Evolutionary conservation across 345 rosid genomes (phyloP).

Genomic region (Acer saccharum): DNA sequence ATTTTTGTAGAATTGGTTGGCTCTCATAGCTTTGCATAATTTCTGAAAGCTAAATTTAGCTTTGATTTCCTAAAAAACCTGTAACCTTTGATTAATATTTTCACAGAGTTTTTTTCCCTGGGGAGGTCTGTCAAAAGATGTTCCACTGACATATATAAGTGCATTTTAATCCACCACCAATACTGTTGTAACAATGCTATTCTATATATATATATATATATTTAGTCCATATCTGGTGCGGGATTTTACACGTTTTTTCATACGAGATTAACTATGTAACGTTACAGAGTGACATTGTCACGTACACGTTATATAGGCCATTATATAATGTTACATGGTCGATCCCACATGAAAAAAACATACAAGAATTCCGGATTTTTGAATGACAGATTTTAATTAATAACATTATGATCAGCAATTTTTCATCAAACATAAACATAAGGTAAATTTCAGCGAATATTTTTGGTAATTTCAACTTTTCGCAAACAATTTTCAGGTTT

Average conservation of each 20-base stretch:
- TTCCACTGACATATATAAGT: neutral
- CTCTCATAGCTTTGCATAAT: conserved; percentile 1
- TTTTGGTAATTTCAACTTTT: no score
- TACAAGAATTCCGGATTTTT: no score
- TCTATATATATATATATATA: no score
- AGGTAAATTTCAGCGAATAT: neutral
- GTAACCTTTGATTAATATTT: neutral
- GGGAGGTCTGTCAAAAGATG: neutral
- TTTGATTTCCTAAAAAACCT: neutral
- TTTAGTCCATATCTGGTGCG: no score
- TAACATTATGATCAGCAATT: neutral
- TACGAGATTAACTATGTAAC: no score
- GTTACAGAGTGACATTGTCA: no score
- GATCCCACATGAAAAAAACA: no score
- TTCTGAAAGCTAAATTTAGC: conserved; percentile 20
- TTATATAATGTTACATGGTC: no score
- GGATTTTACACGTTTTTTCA: no score
- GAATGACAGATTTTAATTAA: neutral
- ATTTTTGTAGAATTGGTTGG: conserved; percentile 2
- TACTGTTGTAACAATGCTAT: neutral
- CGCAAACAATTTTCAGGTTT: neutral
- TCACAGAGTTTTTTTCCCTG: neutral
- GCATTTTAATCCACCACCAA: neutral
- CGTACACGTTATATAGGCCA: no score
- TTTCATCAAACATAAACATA: no score